Conservation (phyloP, 176 grass and related monocot genomes). For the Puya raimondii region DNA sequence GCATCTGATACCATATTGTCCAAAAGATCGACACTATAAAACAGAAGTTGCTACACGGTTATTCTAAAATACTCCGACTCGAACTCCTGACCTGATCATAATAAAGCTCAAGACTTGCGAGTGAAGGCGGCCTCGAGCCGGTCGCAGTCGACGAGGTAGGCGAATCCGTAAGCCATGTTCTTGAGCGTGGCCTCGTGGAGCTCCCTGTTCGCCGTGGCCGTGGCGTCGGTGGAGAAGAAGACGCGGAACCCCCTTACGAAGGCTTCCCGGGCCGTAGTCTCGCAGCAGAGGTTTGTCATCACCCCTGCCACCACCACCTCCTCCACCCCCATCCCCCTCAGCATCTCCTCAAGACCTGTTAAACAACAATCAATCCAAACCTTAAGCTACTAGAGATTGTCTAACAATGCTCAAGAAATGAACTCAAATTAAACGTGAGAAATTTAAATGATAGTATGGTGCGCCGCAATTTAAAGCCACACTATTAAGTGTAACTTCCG, state of each 20-base stretch:
- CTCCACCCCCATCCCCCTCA: constrained; percentile 33
- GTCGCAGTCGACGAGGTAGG: constrained; percentile 47
- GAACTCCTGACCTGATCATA: too few relatives aligned
- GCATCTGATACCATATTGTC: too few relatives aligned
- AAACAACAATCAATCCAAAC: too few relatives aligned
- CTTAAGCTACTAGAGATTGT: too few relatives aligned
- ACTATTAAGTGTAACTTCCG: too few relatives aligned
- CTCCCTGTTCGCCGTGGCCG: constrained; percentile 34
- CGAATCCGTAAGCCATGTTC: constrained; percentile 63
- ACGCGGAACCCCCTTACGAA: constrained; percentile 66
- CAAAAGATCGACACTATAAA: too few relatives aligned
- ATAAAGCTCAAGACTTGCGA: background rate
- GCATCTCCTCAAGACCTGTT: constrained; percentile 35
- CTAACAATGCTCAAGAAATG: too few relatives aligned
- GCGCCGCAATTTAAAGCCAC: too few relatives aligned
- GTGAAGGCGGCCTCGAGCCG: constrained; percentile 34
- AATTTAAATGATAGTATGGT: too few relatives aligned
- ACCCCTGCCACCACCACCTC: constrained; percentile 62
- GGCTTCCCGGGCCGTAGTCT: constrained; percentile 61
- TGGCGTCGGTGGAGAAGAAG: constrained; percentile 76
- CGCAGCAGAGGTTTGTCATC: constrained; percentile 83
- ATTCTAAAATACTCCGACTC: too few relatives aligned
- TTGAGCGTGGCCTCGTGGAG: constrained; percentile 47
- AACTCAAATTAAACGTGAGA: too few relatives aligned
- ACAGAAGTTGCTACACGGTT: too few relatives aligned